Conservation (phyloP, 345 rosid genomes). For the rapeseed (Brassica napus) region Da-Ae NC_063442.1:38536501-38537000, state of each 20-base stretch:
- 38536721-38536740: no score
- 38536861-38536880: not conserved
- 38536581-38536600: no score
- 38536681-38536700: conserved; percentile 61
- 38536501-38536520: no score
- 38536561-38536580: no score
- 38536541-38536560: no score
- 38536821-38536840: not conserved
- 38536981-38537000: not conserved
- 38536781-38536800: no score
- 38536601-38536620: no score
- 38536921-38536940: not conserved
- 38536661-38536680: conserved; percentile 90
- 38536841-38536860: not conserved
- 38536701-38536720: conserved; percentile 62
- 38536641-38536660: conserved; percentile 85
- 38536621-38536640: conserved; percentile 53
- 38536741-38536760: no score
- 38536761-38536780: no score
- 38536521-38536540: no score
- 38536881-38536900: not conserved
- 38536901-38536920: not conserved
- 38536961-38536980: not conserved
- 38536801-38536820: not conserved
- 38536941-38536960: not conserved